Evolutionary conservation across 2,329 filamentous ascomycete species (phyloP).

Genomic region (Berkeleyomyces basicola): DNA sequence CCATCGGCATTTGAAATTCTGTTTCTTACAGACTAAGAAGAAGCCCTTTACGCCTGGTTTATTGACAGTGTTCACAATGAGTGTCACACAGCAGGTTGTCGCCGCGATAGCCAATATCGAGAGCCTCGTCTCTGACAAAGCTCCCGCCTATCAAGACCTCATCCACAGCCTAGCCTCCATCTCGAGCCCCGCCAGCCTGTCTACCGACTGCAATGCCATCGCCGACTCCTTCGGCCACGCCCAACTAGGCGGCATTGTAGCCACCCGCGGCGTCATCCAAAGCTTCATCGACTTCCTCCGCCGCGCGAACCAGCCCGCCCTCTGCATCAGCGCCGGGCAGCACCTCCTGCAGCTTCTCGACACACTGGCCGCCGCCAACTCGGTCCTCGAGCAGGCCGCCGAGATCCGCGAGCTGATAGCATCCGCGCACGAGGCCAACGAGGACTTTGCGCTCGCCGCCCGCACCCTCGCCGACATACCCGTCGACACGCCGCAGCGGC

Average conservation of each 20-base stretch:
- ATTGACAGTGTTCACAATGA: constrained; percentile 20
- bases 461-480: constrained; percentile 66
- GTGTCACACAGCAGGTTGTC: constrained; percentile 25
- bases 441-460: constrained; percentile 66
- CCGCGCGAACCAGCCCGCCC: constrained; percentile 40
- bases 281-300: constrained; percentile 49
- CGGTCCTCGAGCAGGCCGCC: constrained; percentile 70
- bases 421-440: constrained; percentile 63
- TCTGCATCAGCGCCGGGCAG: constrained; percentile 60
- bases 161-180: constrained; percentile 26
- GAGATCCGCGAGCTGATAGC: constrained; percentile 66
- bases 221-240: constrained; percentile 51
- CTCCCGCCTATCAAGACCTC: constrained; percentile 30
- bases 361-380: constrained; percentile 34
- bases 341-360: constrained; percentile 52
- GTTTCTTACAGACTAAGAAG: neutral
- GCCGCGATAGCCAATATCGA: constrained; percentile 28
- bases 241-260: constrained; percentile 52
- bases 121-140: constrained; percentile 24
- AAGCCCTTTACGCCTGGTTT: neutral
- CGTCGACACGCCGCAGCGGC: constrained; percentile 74
- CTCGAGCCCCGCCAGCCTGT: constrained; percentile 23
- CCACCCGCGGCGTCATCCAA: constrained; percentile 50
- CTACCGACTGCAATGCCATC: constrained; percentile 48
- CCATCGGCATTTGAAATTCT: neutral